A percentile compares a stretch with the other conserved stretches of the same genome.
Conservation (phyloP, 495 filamentous ascomycete genomes). For the Aspergillus egyptiacus region DNA sequence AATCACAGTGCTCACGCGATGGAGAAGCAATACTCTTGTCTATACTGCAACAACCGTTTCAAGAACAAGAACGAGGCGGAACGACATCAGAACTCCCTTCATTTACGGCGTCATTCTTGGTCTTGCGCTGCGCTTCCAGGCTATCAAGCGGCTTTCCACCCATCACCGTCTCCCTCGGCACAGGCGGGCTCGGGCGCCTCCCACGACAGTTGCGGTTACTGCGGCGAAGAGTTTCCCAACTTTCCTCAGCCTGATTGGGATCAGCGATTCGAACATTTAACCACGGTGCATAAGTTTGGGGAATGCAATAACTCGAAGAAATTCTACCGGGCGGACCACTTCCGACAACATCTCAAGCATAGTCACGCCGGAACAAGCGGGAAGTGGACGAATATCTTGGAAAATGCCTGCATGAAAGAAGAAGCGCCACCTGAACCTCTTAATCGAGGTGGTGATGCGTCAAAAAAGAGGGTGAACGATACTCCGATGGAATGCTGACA, state of each 20-base stretch:
- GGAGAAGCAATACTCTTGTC: conserved; percentile 94
- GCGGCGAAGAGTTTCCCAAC: conserved; percentile 85
- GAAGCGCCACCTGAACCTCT: conserved; percentile 52
- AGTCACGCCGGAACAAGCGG: conserved; percentile 95
- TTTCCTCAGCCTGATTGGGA: conserved; percentile 73
- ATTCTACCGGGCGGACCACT: conserved; percentile 96
- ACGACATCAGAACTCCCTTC: conserved; percentile 93
- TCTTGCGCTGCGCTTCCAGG: conserved; percentile 81
- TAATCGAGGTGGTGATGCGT: conserved; percentile 17
- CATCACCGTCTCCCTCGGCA: conserved; percentile 45
- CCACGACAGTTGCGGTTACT: conserved; percentile 87
- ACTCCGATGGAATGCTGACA: conserved; percentile 29
- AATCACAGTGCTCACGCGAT: conserved; percentile 64
- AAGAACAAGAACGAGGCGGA: conserved; percentile 99
- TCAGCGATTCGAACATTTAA: conserved; percentile 74
- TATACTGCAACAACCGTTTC: conserved; percentile 90
- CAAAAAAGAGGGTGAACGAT: conserved; percentile 34
- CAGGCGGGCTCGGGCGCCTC: conserved; percentile 37
- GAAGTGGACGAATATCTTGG: conserved; percentile 98
- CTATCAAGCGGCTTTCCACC: conserved; percentile 79
- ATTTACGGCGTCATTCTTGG: conserved; percentile 94
- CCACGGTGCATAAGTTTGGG: conserved; percentile 88
- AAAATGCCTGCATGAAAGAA: conserved; percentile 95
- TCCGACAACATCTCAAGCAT: conserved; percentile 96
- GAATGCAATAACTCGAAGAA: conserved; percentile 99